Base-by-base conservation (phyloP, 1,284 basidiomycete genomes). In the Pholiota adiposa region DNA sequence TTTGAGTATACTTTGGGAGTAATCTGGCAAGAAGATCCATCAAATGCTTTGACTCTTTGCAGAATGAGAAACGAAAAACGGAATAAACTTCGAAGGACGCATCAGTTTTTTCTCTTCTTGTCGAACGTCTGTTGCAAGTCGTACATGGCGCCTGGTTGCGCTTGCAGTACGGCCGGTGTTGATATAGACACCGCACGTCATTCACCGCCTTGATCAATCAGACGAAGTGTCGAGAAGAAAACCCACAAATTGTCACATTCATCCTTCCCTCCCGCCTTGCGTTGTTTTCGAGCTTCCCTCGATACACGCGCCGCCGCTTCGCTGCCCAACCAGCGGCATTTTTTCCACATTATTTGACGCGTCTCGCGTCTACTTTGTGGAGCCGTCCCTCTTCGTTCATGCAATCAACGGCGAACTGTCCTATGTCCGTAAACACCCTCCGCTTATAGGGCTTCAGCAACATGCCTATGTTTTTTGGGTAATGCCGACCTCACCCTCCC, bases 321-420 rank as follows among this genome's bases (percentile, higher is more conserved):
- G 31, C 29, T 50, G 6, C 19, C 29, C 31, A 34, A 21, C 29
- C 48, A 29, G 33, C 27, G 27, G 25, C 19, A 9, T 29, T 21
- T 29, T n/a, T 41, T 48, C 41, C 43, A 16, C 19, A 18, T 44
- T 23, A 25, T 0, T 48, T 11, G 19, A 25, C 33, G 31, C 19
- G 7, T 23, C 29, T 18, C 4, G 4, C 18, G 8, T 21, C 21
- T 23, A n/a, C n/a, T 33, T 25, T 33, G 14, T 43, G 21, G 36
- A 6, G 19, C 11, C 46, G 40, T n/a, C 51, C 31, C 36, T 23
- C 33, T 36, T 40, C 36, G 25, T 4, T 11, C 9, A 33, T 6
- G 19, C 7, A 27, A 52, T 53, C 34, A 53, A 48, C 57, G 51
- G 57, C 44, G 21, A 54, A 36, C 51, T 58, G 12, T 29, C 33